Evolutionary conservation across 2,329 filamentous ascomycete genomes (phyloP).

Genomic region (Diaporthe sp.): DNA sequence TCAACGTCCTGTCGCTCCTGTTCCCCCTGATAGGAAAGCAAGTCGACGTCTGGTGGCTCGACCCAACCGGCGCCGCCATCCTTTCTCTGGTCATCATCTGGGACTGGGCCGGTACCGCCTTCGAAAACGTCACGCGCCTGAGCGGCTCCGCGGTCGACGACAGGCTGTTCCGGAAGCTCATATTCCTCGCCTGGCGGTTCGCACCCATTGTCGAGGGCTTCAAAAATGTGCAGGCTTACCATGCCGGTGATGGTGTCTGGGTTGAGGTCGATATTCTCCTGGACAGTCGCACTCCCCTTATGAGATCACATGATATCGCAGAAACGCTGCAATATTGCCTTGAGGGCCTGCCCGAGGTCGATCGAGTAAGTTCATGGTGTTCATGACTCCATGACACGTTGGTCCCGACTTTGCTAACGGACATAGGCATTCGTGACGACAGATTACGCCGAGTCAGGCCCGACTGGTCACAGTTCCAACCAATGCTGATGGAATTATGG

Average conservation of each 20-base stretch:
- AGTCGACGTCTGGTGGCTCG: conserved; percentile 73
- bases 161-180: conserved; percentile 63
- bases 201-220: conserved; percentile 63
- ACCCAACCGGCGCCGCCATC: conserved; percentile 68
- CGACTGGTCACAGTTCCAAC: conserved; percentile 48
- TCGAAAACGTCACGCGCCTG: conserved; percentile 68
- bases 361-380: conserved; percentile 37
- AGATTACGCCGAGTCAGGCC: conserved; percentile 69
- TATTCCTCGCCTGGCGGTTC: conserved; percentile 69
- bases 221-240: conserved; percentile 67
- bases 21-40: conserved; percentile 71
- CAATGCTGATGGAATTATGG: not conserved
- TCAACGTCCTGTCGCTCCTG: conserved; percentile 71
- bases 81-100: conserved; percentile 75
- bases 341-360: conserved; percentile 57
- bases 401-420: not conserved
- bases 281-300: conserved; percentile 61
- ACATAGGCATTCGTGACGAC: conserved; percentile 49
- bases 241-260: conserved; percentile 71
- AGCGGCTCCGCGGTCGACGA: conserved; percentile 67
- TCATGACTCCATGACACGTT: not conserved
- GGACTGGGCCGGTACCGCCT: conserved; percentile 73
- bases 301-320: conserved; percentile 66
- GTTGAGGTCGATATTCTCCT: conserved; percentile 71
- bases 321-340: conserved; percentile 73